phyloP scores from a whole-genome alignment of 208 protist genomes.

The Leishmania gerbilli region DNA sequence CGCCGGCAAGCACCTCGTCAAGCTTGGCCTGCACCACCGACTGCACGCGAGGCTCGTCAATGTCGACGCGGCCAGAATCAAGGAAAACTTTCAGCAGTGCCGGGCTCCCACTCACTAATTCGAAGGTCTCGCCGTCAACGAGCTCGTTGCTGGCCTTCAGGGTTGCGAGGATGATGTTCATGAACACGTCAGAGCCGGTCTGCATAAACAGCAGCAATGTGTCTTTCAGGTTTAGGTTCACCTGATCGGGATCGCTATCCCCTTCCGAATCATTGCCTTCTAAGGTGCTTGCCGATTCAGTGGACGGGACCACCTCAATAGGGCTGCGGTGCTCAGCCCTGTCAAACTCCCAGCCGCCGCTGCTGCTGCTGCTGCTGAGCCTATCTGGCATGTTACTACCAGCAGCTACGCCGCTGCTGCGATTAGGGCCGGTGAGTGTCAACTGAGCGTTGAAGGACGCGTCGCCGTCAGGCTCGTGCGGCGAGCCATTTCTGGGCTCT shows the following conservation, averaged over 20 bases:
- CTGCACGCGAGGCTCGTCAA: conserved; percentile 58
- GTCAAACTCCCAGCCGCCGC: conserved; percentile 25
- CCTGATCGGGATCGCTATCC: conserved; percentile 25
- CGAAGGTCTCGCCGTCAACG: conserved; percentile 64
- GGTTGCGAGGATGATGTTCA: conserved; percentile 87
- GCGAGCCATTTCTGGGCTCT: background rate
- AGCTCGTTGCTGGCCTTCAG: conserved; percentile 55
- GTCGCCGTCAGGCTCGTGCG: conserved; percentile 1
- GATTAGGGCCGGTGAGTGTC: background rate
- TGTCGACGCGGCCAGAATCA: conserved; percentile 61
- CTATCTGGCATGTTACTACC: background rate
- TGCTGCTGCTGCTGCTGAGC: conserved; percentile 11
- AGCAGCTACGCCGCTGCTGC: background rate
- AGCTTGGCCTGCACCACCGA: conserved; percentile 74
- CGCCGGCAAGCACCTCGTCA: conserved; percentile 48
- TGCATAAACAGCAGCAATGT: conserved; percentile 73
- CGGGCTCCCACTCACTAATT: conserved; percentile 52
- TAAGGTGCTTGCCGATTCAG: conserved; percentile 15
- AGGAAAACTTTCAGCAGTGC: conserved; percentile 67
- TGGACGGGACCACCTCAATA: background rate
- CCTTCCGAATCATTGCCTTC: conserved; percentile 10
- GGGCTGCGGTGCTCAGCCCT: conserved; percentile 16
- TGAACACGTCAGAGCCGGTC: conserved; percentile 67
- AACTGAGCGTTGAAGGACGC: too few relatives aligned
- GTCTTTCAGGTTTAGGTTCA: conserved; percentile 75